These are phyloP conservation scores for Daldinia grandis DNA, from an alignment of 495 filamentous ascomycete species.

Conservation along the genomic window DNA sequence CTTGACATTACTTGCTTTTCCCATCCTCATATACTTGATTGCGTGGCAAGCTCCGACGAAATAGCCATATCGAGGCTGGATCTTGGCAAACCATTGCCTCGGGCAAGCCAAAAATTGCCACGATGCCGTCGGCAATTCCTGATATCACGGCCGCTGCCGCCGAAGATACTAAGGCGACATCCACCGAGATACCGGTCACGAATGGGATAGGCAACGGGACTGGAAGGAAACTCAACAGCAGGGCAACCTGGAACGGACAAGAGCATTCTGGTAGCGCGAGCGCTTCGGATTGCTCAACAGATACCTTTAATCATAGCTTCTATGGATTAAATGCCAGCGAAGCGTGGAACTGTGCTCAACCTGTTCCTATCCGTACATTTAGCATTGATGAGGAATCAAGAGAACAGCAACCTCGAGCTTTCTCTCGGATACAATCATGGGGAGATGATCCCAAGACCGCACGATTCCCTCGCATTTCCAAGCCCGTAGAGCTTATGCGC, in stretches of 20 bases:
- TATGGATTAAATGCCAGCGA: conserved; percentile 4
- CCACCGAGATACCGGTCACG: neutral
- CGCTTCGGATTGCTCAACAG: conserved; percentile 20
- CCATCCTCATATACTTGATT: conserved; percentile 1
- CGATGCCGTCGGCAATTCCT: conserved; percentile 31
- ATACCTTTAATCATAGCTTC: conserved; percentile 17
- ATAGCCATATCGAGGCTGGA: conserved; percentile 9
- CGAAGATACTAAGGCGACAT: neutral
- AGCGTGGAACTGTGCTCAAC: conserved; percentile 12
- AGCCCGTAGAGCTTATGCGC: conserved; percentile 64
- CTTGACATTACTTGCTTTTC: conserved; percentile 15
- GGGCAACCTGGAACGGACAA: conserved; percentile 22
- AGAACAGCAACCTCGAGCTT: conserved; percentile 50
- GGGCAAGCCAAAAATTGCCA: conserved; percentile 15
- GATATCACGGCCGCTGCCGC: conserved; percentile 13
- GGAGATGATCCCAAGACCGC: conserved; percentile 51
- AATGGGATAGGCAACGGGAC: conserved; percentile 22
- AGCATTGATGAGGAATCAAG: conserved; percentile 38
- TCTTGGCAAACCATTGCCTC: conserved; percentile 12
- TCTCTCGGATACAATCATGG: conserved; percentile 51
- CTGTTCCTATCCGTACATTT: neutral
- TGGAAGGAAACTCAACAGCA: conserved; percentile 10
- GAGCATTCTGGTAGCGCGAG: conserved; percentile 17
- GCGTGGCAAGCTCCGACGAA: neutral
- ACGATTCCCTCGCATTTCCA: conserved; percentile 62